Evolutionary conservation across 805 yeast species (phyloP), one percentile per base, ranked within the genome.

Genomic region (Yarrowia deformans): DNA sequence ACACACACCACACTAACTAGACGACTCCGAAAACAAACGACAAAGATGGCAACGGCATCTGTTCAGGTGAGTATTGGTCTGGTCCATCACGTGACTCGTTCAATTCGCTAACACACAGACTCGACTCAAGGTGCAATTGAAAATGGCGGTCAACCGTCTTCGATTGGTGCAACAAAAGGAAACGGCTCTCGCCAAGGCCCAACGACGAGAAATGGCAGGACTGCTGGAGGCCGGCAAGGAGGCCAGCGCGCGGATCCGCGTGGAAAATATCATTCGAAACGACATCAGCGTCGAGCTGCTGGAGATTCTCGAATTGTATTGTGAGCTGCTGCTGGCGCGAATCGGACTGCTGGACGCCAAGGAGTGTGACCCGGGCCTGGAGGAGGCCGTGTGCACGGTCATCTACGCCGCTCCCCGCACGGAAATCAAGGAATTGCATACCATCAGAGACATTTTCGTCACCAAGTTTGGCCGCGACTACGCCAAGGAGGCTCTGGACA

Each of bases 181-280:
- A 72, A 81, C 85, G 2, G 94, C 96, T 0, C 74, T 89, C 19
- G 87, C 93, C 19, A 90, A 90, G 76, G 92, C 89, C 74, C 90
- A 87, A 72, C 81, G 96, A 63, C 80, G 93, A 70, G 84, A 80
- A 75, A 81, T 88, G 77, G 96, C 97, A 1, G 93, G 90, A 60
- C 79, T 91, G 12, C 80, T 92, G 66, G 81, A 84, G 9, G 82
- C 81, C 52, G 92, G 91, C 8, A 91, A 90, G 75, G 93, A 91
- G 71, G 88, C 89, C 64, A 90, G 93, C 73, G 97, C 97, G 12
- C 84, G 84, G 69, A 91, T 91, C 69, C 79, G 97, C 63, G 94
- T 91, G 3, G 97, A 92, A 76, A 90, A 90, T 73, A 85, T 92
- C 69, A 90, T 93, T 40, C 83, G 93, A 43, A 94, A 91, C 72